Conservation (phyloP, 352 stramenopile species). For the Globisporangium nunn region DNA sequence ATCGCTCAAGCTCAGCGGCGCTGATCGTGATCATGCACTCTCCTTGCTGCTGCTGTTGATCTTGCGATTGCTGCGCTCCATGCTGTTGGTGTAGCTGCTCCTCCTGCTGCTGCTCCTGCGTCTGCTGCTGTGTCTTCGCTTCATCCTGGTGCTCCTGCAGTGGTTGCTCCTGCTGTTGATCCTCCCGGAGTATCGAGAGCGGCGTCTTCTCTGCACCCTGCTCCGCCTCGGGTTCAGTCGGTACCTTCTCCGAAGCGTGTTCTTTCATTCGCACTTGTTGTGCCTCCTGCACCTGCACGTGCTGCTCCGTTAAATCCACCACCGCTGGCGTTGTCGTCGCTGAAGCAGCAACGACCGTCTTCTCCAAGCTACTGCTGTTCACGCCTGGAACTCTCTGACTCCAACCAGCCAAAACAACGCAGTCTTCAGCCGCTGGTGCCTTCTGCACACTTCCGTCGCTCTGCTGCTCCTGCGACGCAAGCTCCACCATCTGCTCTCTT, state of each 20-base stretch:
- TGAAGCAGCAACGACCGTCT: background rate
- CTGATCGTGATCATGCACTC: constrained; percentile 36
- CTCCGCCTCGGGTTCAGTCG: background rate
- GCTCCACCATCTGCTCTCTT: background rate
- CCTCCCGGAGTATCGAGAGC: background rate
- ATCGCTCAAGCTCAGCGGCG: constrained; percentile 49
- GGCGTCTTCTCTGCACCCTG: background rate
- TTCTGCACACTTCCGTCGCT: background rate
- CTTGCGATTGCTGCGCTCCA: background rate
- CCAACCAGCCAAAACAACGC: background rate
- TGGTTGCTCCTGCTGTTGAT: background rate
- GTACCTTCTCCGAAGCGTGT: background rate
- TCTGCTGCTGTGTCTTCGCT: background rate
- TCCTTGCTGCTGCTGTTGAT: background rate
- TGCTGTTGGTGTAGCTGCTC: background rate
- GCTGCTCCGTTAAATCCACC: background rate
- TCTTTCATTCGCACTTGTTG: background rate
- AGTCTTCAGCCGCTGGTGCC: background rate
- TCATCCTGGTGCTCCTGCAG: background rate
- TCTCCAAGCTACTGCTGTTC: background rate
- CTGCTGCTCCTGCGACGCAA: background rate
- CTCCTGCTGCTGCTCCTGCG: background rate
- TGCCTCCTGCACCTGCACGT: background rate
- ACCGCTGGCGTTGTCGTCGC: too few relatives aligned
- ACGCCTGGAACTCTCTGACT: background rate